Evolutionary conservation across 768 basidiomycete species (phyloP).

Genomic region (Hortiboletus campestris): DNA sequence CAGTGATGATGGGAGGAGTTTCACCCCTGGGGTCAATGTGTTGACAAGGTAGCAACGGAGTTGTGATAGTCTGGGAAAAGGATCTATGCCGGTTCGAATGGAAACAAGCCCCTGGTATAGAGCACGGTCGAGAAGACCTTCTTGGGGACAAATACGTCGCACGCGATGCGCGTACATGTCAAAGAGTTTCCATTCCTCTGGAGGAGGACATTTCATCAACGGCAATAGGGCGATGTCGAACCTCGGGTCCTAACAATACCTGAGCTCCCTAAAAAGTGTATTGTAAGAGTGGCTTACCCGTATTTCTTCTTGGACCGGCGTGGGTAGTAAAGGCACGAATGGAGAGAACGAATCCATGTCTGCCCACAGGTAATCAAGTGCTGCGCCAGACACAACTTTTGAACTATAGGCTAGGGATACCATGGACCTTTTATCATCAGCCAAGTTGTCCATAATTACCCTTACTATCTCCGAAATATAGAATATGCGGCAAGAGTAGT

Average conservation of each 20-base stretch:
- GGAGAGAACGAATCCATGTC: conserved; percentile 18
- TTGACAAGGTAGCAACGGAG: conserved; percentile 12
- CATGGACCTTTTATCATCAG: conserved; percentile 8
- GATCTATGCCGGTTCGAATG: conserved; percentile 7
- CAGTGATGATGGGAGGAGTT: conserved; percentile 16
- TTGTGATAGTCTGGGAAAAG: conserved; percentile 14
- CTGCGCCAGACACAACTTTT: conserved; percentile 5
- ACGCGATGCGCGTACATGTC: conserved; percentile 19
- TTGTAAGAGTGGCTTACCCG: conserved; percentile 2
- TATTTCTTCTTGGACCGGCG: conserved; percentile 4
- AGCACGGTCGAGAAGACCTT: conserved; percentile 9
- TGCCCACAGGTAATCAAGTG: conserved; percentile 20
- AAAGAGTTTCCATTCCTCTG: conserved; percentile 12
- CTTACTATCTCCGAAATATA: conserved; percentile 17
- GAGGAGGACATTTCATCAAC: conserved; percentile 11
- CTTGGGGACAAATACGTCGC: conserved; percentile 5
- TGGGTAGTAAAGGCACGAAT: conserved; percentile 15
- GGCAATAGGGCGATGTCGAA: conserved; percentile 5
- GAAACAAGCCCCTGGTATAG: conserved; percentile 16
- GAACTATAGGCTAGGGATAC: conserved; percentile 11
- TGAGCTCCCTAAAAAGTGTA: background rate
- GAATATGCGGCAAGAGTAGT: background rate
- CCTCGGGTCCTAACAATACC: background rate
- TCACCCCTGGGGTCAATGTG: conserved; percentile 7
- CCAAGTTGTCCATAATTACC: conserved; percentile 10